These are phyloP conservation scores for Pilobolus umbonatus DNA, from an alignment of 192 early-diverging fungal genomes.

Conservation along the genomic window DNA sequence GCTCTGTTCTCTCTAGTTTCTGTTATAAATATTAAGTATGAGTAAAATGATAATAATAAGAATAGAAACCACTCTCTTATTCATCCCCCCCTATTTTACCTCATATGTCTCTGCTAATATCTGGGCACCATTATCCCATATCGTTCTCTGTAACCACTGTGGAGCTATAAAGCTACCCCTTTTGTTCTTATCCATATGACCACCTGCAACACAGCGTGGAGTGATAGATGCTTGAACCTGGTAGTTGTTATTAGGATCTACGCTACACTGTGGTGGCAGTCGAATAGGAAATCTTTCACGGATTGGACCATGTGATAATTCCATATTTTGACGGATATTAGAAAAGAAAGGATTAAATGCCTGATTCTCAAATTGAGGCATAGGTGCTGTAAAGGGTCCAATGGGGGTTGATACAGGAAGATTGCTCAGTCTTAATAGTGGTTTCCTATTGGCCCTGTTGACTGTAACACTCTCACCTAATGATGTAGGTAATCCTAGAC, in stretches of 20 bases:
- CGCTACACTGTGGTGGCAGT: constrained; percentile 37
- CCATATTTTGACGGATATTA: constrained; percentile 59
- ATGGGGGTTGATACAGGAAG: constrained; percentile 25
- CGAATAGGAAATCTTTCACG: constrained; percentile 51
- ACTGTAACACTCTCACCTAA: too few relatives aligned
- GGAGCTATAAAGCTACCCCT: constrained; percentile 6
- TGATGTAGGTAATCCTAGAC: constrained; percentile 12
- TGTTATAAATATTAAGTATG: constrained; percentile 30
- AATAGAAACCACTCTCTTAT: neutral
- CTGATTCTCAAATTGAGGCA: constrained; percentile 48
- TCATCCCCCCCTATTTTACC: constrained; percentile 2
- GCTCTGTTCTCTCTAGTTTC: constrained; percentile 64
- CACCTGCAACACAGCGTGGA: constrained; percentile 24
- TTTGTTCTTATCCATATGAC: constrained; percentile 3
- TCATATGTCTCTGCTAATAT: constrained; percentile 27
- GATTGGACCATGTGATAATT: constrained; percentile 46
- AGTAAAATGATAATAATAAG: neutral
- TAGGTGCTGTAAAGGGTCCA: constrained; percentile 48
- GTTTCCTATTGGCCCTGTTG: neutral
- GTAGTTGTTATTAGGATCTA: constrained; percentile 15
- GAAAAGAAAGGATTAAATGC: constrained; percentile 58
- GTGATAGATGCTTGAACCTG: neutral
- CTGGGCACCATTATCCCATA: constrained; percentile 19
- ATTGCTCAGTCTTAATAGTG: constrained; percentile 17
- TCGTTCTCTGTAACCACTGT: constrained; percentile 18